These are phyloP conservation scores for Ramaria sp. DNA, from an alignment of 768 basidiomycete species.

Conservation along the genomic window DNA sequence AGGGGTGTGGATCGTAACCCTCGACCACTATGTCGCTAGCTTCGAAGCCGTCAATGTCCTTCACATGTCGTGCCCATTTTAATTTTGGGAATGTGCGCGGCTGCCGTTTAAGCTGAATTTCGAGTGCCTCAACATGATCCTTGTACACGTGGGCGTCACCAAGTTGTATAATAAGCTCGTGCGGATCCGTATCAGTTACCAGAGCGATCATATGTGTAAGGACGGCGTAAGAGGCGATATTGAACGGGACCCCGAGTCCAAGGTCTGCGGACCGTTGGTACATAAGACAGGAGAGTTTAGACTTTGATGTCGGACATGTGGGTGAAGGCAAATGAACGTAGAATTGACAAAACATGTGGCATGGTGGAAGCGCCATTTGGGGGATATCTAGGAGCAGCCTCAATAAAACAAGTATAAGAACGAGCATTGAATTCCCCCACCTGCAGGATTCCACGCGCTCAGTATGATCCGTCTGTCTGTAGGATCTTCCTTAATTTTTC, in stretches of 20 bases:
- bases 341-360: conserved; percentile 99
- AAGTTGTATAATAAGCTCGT: conserved; percentile 90
- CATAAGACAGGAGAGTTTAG: conserved; percentile 87
- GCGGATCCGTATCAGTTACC: conserved; percentile 75
- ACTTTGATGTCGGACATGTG: conserved; percentile 36
- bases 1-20: conserved; percentile 75
- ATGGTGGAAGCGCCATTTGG: conserved; percentile 94
- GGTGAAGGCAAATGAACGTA: conserved; percentile 81
- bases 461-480: conserved; percentile 91
- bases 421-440: conserved; percentile 33
- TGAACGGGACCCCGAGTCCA: conserved; percentile 96
- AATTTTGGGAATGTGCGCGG: conserved; percentile 81
- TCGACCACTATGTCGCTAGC: conserved; percentile 78
- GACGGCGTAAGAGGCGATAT: conserved; percentile 96
- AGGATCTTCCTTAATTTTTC: conserved; percentile 87
- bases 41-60: conserved; percentile 70
- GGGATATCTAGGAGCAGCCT: conserved; percentile 55
- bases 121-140: conserved; percentile 84
- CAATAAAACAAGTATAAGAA: neutral
- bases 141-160: conserved; percentile 96
- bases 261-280: conserved; percentile 96
- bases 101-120: conserved; percentile 66
- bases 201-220: conserved; percentile 97
- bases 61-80: conserved; percentile 54
- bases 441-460: conserved; percentile 97